Conservation (phyloP, 345 rosid genomes). For the Erodium maritimum region DNA sequence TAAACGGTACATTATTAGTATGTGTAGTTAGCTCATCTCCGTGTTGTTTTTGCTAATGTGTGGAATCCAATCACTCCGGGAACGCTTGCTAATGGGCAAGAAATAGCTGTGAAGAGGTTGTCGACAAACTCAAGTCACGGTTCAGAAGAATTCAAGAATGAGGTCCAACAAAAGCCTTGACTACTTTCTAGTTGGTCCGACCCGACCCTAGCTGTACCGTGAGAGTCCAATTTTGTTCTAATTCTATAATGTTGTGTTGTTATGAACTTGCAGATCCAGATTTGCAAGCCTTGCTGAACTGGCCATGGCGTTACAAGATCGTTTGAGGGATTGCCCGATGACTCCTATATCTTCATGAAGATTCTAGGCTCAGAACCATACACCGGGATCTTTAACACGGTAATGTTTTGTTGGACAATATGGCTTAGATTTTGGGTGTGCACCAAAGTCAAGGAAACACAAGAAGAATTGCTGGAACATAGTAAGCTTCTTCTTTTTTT, state of each 20-base stretch:
- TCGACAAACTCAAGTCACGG: conserved; percentile 23
- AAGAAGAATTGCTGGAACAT: conserved; percentile 24
- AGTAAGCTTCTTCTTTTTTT: conserved; percentile 17
- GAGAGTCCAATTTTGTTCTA: neutral
- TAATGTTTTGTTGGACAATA: conserved; percentile 24
- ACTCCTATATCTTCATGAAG: conserved; percentile 29
- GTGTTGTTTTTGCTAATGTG: neutral
- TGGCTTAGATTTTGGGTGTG: conserved; percentile 20
- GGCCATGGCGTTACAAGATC: conserved; percentile 22
- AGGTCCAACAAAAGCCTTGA: too few relatives aligned
- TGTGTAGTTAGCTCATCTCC: neutral
- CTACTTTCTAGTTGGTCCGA: conserved; percentile 37
- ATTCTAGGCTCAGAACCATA: conserved; percentile 27
- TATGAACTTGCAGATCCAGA: conserved; percentile 10
- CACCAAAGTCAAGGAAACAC: conserved; percentile 18
- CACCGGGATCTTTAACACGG: conserved; percentile 30
- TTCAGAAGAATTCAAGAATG: conserved; percentile 23
- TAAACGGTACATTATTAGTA: neutral
- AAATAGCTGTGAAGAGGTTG: conserved; percentile 26
- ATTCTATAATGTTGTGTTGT: neutral
- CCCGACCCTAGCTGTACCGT: neutral
- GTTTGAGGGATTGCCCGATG: conserved; percentile 30
- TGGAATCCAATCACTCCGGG: conserved; percentile 13
- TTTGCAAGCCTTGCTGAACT: conserved; percentile 10
- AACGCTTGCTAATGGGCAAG: conserved; percentile 5